Evolutionary conservation across 371 early-diverging fungal species (phyloP).

Genomic region (Rhizomucor miehei): DNA sequence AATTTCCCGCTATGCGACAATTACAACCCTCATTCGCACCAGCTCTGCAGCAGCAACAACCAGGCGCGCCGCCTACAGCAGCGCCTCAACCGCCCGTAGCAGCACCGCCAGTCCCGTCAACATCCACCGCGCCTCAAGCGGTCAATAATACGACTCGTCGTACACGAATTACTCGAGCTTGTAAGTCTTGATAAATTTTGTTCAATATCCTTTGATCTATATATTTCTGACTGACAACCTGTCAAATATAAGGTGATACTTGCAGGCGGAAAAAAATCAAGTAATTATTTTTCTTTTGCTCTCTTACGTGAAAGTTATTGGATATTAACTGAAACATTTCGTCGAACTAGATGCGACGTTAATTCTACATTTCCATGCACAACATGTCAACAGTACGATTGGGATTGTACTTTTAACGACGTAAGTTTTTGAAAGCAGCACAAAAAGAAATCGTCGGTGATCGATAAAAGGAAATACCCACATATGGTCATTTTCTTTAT

Average conservation of each 20-base stretch:
- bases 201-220: neutral
- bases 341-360: slow-evolving; percentile 36
- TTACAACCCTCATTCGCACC: neutral
- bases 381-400: slow-evolving; percentile 38
- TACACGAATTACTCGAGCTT: slow-evolving; percentile 36
- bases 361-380: slow-evolving; percentile 33
- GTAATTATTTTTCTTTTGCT: slow-evolving; percentile 15
- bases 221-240: neutral
- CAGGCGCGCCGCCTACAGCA: neutral
- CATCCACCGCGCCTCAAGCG: neutral
- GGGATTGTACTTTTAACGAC: slow-evolving; percentile 46
- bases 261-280: slow-evolving; percentile 48
- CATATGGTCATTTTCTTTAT: neutral
- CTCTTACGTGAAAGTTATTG: neutral
- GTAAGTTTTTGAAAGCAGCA: slow-evolving; percentile 17
- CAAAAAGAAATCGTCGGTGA: too few species aligned
- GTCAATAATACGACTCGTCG: slow-evolving; percentile 10
- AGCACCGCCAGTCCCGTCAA: neutral
- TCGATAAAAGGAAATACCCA: slow-evolving; percentile 1
- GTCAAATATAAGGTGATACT: slow-evolving; percentile 32
- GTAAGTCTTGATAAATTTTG: slow-evolving; percentile 14
- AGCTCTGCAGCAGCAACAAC: neutral
- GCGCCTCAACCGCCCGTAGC: neutral
- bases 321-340: neutral
- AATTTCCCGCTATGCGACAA: too few species aligned